These are phyloP conservation scores for Letharia columbiana DNA, from an alignment of 495 filamentous ascomycete species.

Conservation along the genomic window DNA sequence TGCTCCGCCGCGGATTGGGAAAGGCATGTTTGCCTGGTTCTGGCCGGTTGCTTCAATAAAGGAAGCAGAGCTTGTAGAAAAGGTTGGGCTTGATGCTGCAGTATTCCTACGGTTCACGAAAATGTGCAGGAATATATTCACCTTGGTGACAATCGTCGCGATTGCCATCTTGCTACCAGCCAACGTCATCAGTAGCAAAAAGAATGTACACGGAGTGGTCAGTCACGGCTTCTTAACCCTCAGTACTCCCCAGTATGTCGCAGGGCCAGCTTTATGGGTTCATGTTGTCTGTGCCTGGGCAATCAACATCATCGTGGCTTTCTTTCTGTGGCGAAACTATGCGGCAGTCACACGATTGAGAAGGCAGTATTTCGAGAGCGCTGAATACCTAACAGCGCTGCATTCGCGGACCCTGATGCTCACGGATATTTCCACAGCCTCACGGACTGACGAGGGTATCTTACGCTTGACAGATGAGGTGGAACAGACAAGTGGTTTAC, in stretches of 20 bases:
- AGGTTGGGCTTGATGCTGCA: constrained; percentile 81
- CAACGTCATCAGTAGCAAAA: constrained; percentile 52
- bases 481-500: constrained; percentile 64
- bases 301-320: constrained; percentile 66
- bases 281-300: constrained; percentile 72
- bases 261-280: constrained; percentile 57
- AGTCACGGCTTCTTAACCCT: constrained; percentile 35
- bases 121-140: constrained; percentile 90
- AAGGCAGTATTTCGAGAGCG: constrained; percentile 71
- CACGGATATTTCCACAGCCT: constrained; percentile 69
- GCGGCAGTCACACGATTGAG: constrained; percentile 59
- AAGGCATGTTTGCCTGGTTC: constrained; percentile 79
- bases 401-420: constrained; percentile 91
- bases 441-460: constrained; percentile 77
- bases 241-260: constrained; percentile 46
- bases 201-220: constrained; percentile 24
- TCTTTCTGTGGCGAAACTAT: constrained; percentile 89
- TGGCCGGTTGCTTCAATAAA: constrained; percentile 64
- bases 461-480: constrained; percentile 66
- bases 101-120: constrained; percentile 80
- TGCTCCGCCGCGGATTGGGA: constrained; percentile 82
- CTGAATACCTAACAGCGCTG: constrained; percentile 81
- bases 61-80: constrained; percentile 65
- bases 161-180: constrained; percentile 76
- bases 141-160: constrained; percentile 61